Conservation (phyloP, 2,329 filamentous ascomycete genomes). For the Cytospora paraplurivora region DNA sequence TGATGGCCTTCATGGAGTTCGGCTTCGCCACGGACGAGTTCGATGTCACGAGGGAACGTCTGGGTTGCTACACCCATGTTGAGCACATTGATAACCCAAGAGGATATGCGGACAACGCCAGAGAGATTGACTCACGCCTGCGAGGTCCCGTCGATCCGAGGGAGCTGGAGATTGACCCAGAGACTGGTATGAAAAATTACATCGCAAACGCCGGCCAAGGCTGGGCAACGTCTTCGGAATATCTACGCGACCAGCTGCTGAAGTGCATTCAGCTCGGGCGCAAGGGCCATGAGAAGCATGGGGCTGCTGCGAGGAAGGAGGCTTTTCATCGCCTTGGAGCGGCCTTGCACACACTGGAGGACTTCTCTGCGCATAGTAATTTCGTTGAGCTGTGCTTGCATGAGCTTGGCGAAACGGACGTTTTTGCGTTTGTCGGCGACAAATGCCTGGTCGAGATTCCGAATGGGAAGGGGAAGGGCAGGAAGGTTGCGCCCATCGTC, state of each 20-base stretch:
- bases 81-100: slow-evolving; percentile 57
- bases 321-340: slow-evolving; percentile 46
- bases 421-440: slow-evolving; percentile 54
- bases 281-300: slow-evolving; percentile 29
- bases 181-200: slow-evolving; percentile 40
- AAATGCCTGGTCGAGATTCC: slow-evolving; percentile 39
- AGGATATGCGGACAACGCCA: slow-evolving; percentile 36
- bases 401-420: slow-evolving; percentile 52
- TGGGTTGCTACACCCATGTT: slow-evolving; percentile 52
- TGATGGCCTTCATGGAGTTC: slow-evolving; percentile 58
- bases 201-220: slow-evolving; percentile 36
- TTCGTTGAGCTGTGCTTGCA: slow-evolving; percentile 55
- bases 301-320: slow-evolving; percentile 32
- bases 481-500: slow-evolving; percentile 52
- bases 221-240: slow-evolving; percentile 37
- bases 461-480: slow-evolving; percentile 34
- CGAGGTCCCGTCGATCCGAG: slow-evolving; percentile 35
- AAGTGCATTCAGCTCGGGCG: slow-evolving; percentile 35
- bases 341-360: slow-evolving; percentile 55
- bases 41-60: slow-evolving; percentile 54
- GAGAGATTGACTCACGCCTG: slow-evolving; percentile 36
- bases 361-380: slow-evolving; percentile 58
- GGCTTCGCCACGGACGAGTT: slow-evolving; percentile 59
- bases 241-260: slow-evolving; percentile 35
- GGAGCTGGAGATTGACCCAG: slow-evolving; percentile 37